Percentiles rank a stretch among this genome's conserved stretches.
Evolutionary conservation across 805 yeast genomes (phyloP).

Genomic region (Candida wancherniae): DNA sequence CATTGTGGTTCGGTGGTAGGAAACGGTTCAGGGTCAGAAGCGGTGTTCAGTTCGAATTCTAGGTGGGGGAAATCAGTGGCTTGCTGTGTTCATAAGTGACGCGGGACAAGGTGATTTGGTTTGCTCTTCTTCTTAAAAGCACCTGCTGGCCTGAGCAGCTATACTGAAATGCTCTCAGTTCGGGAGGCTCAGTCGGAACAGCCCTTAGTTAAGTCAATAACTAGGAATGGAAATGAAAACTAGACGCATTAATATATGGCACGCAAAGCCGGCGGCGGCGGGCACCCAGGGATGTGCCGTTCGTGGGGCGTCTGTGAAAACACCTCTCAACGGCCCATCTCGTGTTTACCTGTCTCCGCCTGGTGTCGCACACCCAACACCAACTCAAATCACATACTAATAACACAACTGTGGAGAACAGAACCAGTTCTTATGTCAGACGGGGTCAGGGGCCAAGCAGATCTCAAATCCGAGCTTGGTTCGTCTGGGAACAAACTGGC

Average conservation of each 20-base stretch:
- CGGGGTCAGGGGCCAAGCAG: no score
- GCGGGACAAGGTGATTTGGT: constrained; percentile 1
- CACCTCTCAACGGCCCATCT: no score
- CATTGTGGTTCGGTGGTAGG: constrained; percentile 28
- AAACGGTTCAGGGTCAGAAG: neutral
- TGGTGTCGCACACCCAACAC: no score
- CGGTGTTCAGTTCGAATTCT: neutral
- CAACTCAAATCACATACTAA: constrained; percentile 7
- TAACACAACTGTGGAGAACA: constrained; percentile 5
- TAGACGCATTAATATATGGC: no score
- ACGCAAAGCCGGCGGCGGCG: no score
- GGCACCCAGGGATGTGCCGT: no score
- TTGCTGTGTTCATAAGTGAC: neutral
- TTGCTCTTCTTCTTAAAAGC: no score
- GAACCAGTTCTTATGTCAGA: no score
- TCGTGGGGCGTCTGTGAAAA: no score
- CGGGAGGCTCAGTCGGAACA: no score
- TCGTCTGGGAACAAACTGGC: constrained; percentile 1
- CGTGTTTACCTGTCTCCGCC: no score
- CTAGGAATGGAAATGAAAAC: constrained; percentile 3
- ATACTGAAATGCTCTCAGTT: constrained; percentile 19
- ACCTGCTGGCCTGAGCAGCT: constrained; percentile 17
- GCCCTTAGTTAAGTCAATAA: constrained; percentile 8
- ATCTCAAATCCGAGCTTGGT: no score
- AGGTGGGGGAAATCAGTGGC: neutral